Evolutionary conservation across 441 rosid species (phyloP).

Genomic region (Euphorbia celastroides): DNA sequence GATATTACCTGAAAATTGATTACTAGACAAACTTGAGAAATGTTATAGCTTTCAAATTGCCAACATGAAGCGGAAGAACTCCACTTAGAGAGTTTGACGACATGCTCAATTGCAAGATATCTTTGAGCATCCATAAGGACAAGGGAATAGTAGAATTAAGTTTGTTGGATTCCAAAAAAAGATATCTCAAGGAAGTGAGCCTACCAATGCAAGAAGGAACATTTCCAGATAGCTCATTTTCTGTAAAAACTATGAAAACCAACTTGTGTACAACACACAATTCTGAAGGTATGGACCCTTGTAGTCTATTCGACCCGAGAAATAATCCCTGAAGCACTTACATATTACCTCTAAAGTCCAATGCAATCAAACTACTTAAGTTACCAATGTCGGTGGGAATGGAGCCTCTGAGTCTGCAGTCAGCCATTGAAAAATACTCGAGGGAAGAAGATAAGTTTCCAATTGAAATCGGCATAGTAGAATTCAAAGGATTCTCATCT

Average conservation of each 20-base stretch:
- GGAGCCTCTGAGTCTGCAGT: slow-evolving; percentile 5
- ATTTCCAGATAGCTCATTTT: slow-evolving; percentile 2
- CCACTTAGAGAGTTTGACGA: too few relatives aligned
- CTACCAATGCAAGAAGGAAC: slow-evolving; percentile 15
- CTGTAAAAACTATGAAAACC: neutral
- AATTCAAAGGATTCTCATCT: slow-evolving; percentile 3
- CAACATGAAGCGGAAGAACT: too few relatives aligned
- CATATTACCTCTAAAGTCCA: too few relatives aligned
- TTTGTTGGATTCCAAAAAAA: neutral
- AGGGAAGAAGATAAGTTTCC: slow-evolving; percentile 9
- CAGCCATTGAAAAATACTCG: neutral
- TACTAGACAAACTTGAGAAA: too few relatives aligned
- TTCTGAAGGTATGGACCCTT: neutral
- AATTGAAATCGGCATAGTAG: too few relatives aligned
- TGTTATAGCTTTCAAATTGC: too few relatives aligned
- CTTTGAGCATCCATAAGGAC: too few relatives aligned
- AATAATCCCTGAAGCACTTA: too few relatives aligned
- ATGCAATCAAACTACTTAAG: neutral
- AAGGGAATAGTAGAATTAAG: neutral
- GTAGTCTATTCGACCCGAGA: too few relatives aligned
- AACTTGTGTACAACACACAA: slow-evolving; percentile 5
- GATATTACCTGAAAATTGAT: too few relatives aligned
- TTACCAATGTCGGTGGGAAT: slow-evolving; percentile 6
- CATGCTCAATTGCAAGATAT: too few relatives aligned
- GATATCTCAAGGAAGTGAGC: neutral